These are phyloP conservation scores for Acanthamoeba castellanii DNA, from an alignment of 208 protist species.

Conservation along the genomic window DNA sequence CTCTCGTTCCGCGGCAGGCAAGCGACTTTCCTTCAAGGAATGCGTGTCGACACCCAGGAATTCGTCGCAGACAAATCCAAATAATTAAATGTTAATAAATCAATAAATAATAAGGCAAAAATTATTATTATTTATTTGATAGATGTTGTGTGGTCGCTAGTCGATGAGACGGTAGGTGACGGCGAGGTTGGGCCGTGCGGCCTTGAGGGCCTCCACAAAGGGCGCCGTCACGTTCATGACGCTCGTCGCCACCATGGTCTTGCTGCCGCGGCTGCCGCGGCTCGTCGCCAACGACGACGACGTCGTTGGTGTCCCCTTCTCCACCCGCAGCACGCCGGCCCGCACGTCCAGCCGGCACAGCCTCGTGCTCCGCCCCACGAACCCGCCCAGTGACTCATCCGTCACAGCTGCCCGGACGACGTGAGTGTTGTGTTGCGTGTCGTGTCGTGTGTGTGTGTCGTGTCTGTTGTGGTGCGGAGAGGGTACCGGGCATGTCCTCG, in stretches of 20 bases:
- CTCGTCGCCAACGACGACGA: neutral
- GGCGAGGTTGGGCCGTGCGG: neutral
- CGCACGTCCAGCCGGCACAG: conserved; percentile 11
- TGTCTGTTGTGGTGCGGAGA: too few relatives aligned
- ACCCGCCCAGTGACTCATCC: neutral
- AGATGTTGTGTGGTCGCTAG: too few relatives aligned
- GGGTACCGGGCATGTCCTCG: conserved; percentile 24
- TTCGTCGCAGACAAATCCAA: too few relatives aligned
- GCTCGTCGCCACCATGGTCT: neutral
- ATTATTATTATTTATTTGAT: too few relatives aligned
- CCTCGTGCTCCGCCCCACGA: neutral
- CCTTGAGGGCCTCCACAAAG: conserved; percentile 16
- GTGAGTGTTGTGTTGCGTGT: neutral
- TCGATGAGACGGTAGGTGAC: conserved; percentile 9
- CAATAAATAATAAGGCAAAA: too few relatives aligned
- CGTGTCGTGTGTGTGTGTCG: too few relatives aligned
- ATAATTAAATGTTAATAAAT: too few relatives aligned
- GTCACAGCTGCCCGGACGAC: neutral
- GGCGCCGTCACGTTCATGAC: neutral
- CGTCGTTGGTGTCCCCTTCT: neutral
- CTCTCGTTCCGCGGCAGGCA: too few relatives aligned
- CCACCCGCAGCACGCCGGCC: neutral
- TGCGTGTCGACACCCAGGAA: too few relatives aligned
- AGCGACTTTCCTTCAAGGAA: too few relatives aligned
- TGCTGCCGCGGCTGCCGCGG: neutral